These are phyloP conservation scores for Pyronema domesticum DNA, from an alignment of 495 filamentous ascomycete genomes.

Conservation along the genomic window DNA sequence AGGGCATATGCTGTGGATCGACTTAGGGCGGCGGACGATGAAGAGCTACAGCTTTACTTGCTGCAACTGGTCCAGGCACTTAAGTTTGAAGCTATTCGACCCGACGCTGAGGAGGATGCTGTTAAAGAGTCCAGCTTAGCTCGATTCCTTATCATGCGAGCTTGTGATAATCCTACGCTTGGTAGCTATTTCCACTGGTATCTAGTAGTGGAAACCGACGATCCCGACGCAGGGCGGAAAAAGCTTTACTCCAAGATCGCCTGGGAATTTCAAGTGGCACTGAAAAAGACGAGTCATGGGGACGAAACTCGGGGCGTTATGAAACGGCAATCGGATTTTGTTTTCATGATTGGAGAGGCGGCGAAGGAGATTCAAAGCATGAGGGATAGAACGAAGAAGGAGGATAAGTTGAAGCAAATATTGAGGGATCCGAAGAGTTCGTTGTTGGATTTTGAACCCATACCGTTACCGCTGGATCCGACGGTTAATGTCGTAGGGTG, in stretches of 20 bases:
- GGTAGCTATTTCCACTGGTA: constrained; percentile 98
- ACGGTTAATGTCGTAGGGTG: constrained; percentile 59
- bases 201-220: constrained; percentile 81
- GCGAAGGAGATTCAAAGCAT: constrained; percentile 76
- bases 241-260: constrained; percentile 79
- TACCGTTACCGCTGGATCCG: constrained; percentile 81
- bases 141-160: constrained; percentile 70
- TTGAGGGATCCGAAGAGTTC: constrained; percentile 83
- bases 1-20: constrained; percentile 86
- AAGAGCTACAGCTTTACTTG: constrained; percentile 82
- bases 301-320: constrained; percentile 56
- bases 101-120: constrained; percentile 34
- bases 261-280: constrained; percentile 83
- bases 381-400: constrained; percentile 58
- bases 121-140: constrained; percentile 75
- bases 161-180: constrained; percentile 67
- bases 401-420: constrained; percentile 62
- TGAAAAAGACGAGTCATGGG: constrained; percentile 44
- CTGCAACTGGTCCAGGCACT: constrained; percentile 90
- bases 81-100: constrained; percentile 68
- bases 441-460: constrained; percentile 58
- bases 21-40: constrained; percentile 77
- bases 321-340: constrained; percentile 72
- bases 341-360: constrained; percentile 72
- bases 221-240: constrained; percentile 59